Percentiles rank a stretch among this genome's conserved stretches.
Evolutionary conservation across 2,329 filamentous ascomycete species (phyloP).

Genomic region (Chrysoporthe puriensis): DNA sequence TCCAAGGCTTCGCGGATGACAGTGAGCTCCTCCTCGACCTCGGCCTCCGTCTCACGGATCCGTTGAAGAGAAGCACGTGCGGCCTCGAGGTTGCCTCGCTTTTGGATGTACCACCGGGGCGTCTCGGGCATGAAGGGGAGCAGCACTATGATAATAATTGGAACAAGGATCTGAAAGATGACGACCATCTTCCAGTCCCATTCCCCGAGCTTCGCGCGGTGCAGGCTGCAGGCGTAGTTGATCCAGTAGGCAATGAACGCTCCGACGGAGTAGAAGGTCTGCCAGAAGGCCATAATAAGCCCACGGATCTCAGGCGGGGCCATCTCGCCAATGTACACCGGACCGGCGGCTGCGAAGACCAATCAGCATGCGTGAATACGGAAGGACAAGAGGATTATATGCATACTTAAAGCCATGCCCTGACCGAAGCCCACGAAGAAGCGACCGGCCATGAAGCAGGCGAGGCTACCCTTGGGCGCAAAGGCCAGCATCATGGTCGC

Average conservation of each 20-base stretch:
- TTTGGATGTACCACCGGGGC: constrained; percentile 70
- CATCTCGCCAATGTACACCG: constrained; percentile 73
- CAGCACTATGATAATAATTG: constrained; percentile 61
- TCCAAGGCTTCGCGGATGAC: constrained; percentile 70
- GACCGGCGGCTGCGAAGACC: constrained; percentile 57
- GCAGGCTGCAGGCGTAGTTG: constrained; percentile 63
- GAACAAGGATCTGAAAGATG: constrained; percentile 73
- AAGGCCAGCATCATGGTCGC: constrained; percentile 73
- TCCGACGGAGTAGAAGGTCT: constrained; percentile 68
- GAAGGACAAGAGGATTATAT: neutral
- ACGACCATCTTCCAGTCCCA: constrained; percentile 77
- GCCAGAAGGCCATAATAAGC: constrained; percentile 72
- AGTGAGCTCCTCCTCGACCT: constrained; percentile 68
- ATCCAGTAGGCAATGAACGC: constrained; percentile 69
- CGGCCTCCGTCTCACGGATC: constrained; percentile 66
- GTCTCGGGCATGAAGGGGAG: constrained; percentile 70
- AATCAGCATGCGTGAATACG: constrained; percentile 6
- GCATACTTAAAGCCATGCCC: constrained; percentile 59
- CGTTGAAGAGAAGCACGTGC: constrained; percentile 60
- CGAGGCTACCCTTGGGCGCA: constrained; percentile 62
- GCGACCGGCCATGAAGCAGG: constrained; percentile 69
- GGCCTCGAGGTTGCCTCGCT: constrained; percentile 61
- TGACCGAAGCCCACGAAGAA: constrained; percentile 72
- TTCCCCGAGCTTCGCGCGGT: constrained; percentile 60
- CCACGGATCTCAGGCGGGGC: constrained; percentile 67